Conservation (phyloP, 2,329 filamentous ascomycete genomes). For the Hortaea werneckii region DNA sequence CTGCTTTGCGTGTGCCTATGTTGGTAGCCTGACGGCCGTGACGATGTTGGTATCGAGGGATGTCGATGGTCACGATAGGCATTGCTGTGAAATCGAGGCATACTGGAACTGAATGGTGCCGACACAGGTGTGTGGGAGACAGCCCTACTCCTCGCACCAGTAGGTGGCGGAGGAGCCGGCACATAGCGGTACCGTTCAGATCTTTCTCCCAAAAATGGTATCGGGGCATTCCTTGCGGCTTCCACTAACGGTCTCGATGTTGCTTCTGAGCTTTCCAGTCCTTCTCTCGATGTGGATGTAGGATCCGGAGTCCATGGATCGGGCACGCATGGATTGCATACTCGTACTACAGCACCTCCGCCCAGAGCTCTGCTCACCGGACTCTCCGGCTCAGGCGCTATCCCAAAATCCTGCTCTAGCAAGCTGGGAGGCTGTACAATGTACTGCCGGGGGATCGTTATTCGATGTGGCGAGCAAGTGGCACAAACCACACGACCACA, state of each 20-base stretch:
- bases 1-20: conserved; percentile 5
- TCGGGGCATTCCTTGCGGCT: conserved; percentile 1
- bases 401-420: conserved; percentile 17
- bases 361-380: conserved; percentile 40
- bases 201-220: not conserved
- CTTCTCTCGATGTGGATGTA: not conserved
- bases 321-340: conserved; percentile 64
- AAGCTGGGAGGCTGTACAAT: conserved; percentile 65
- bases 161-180: not conserved
- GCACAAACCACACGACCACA: conserved; percentile 88
- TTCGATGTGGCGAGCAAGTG: conserved; percentile 82
- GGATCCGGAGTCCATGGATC: conserved; percentile 38
- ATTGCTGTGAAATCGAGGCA: not conserved
- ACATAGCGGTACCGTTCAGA: conserved; percentile 3
- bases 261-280: not conserved
- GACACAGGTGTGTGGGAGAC: conserved; percentile 2
- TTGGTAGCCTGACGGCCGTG: not conserved
- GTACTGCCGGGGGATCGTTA: conserved; percentile 86
- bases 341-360: conserved; percentile 57
- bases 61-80: not conserved
- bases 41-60: not conserved
- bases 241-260: conserved; percentile 1
- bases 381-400: conserved; percentile 26
- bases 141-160: not conserved
- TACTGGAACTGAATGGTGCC: not conserved